These are phyloP conservation scores for Aspergillus clavatus DNA, from an alignment of 2,329 filamentous ascomycete species.

Conservation along the genomic window DNA sequence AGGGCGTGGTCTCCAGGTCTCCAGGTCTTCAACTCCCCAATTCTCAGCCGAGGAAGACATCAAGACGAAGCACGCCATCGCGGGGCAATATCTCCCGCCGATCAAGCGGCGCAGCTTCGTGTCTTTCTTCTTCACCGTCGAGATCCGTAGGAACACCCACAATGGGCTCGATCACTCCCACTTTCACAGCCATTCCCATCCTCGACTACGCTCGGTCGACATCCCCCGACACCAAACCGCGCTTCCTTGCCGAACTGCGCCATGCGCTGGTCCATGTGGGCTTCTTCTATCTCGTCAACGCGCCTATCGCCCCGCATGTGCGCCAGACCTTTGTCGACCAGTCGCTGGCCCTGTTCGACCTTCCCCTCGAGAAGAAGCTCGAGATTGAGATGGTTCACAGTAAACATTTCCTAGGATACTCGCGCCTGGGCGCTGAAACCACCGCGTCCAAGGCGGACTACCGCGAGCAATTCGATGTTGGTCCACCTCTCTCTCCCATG, in stretches of 20 bases:
- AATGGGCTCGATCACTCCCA: background rate
- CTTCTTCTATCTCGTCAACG: slow-evolving; percentile 33
- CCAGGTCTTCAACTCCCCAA: no score
- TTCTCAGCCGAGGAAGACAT: no score
- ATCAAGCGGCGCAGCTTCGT: no score
- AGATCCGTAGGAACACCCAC: no score
- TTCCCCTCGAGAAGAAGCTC: slow-evolving; percentile 44
- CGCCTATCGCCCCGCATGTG: slow-evolving; percentile 19
- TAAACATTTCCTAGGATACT: slow-evolving; percentile 36
- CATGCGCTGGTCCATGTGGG: slow-evolving; percentile 33
- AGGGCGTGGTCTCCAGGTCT: no score
- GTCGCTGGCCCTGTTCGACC: slow-evolving; percentile 41
- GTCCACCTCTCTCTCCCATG: no score
- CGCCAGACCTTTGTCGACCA: slow-evolving; percentile 33
- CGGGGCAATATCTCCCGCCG: background rate
- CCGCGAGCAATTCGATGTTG: slow-evolving; percentile 36
- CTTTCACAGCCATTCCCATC: slow-evolving; percentile 30
- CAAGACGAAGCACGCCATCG: background rate
- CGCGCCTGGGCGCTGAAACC: slow-evolving; percentile 31
- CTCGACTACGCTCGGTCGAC: slow-evolving; percentile 26
- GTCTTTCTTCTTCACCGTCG: no score
- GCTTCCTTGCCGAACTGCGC: slow-evolving; percentile 26
- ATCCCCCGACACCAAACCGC: slow-evolving; percentile 18
- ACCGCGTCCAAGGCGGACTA: slow-evolving; percentile 31
- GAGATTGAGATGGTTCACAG: slow-evolving; percentile 44